Conservation (phyloP, 306 rosid species). For the Lablab purpureus region DNA sequence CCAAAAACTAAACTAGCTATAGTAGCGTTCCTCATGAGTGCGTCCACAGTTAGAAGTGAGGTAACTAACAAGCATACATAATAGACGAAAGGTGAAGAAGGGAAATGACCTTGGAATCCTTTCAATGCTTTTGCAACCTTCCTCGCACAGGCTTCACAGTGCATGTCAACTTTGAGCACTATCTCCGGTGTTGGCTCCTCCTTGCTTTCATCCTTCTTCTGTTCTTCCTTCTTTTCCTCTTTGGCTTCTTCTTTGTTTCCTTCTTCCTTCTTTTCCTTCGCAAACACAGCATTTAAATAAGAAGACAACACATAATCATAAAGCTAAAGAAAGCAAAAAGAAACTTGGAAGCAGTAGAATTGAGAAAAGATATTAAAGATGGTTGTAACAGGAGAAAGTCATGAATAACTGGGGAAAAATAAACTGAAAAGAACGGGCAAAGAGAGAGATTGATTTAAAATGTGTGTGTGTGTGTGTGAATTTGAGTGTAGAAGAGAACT, state of each 20-base stretch:
- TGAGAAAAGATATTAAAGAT: neutral
- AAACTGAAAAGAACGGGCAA: neutral
- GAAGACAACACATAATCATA: neutral
- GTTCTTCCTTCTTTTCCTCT: constrained; percentile 47
- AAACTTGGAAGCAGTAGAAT: constrained; percentile 1
- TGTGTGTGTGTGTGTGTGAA: neutral
- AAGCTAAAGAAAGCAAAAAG: neutral
- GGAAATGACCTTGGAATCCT: constrained; percentile 76
- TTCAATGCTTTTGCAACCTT: constrained; percentile 82
- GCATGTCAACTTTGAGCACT: constrained; percentile 87
- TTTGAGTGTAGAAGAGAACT: constrained; percentile 4
- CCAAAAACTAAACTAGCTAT: neutral
- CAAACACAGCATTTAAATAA: constrained; percentile 27
- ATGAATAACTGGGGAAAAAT: no score
- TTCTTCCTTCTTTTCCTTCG: constrained; percentile 49
- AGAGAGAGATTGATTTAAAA: neutral
- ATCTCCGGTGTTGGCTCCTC: constrained; percentile 59
- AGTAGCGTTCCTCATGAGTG: no score
- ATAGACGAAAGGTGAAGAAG: neutral
- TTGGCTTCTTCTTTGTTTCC: constrained; percentile 45
- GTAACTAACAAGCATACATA: neutral
- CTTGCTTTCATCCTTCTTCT: constrained; percentile 28
- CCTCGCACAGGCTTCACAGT: constrained; percentile 88
- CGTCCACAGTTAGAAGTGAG: neutral
- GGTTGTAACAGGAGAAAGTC: neutral